A percentile compares a stretch with the other conserved stretches of the same genome.
Evolutionary conservation across 1,284 basidiomycete genomes (phyloP).

Genomic region (Gymnopus androsaceus): DNA sequence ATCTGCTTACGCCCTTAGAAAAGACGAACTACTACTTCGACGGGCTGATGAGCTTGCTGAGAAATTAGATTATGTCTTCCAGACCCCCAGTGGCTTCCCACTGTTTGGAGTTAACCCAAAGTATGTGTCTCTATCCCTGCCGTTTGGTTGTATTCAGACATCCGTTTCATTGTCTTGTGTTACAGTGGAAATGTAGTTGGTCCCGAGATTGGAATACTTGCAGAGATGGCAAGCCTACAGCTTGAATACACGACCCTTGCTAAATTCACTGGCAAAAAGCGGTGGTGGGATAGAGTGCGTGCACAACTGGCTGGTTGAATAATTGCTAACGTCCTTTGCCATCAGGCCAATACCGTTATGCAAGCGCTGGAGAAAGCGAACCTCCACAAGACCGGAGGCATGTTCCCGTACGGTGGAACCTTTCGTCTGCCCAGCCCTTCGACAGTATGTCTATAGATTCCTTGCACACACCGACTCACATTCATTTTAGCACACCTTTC

Average conservation of each 20-base stretch:
- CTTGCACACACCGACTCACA: not conserved
- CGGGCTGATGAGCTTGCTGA: conserved; percentile 56
- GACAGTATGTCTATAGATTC: conserved; percentile 35
- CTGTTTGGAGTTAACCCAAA: conserved; percentile 49
- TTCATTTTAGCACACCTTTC: conserved; percentile 47
- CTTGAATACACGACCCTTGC: conserved; percentile 62
- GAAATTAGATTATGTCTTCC: conserved; percentile 53
- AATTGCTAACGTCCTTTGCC: not conserved
- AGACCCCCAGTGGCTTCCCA: conserved; percentile 50
- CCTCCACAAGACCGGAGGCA: conserved; percentile 46
- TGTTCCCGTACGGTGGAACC: conserved; percentile 56
- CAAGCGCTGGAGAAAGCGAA: conserved; percentile 47
- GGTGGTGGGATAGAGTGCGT: conserved; percentile 48
- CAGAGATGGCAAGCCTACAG: conserved; percentile 59
- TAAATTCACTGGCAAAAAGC: conserved; percentile 51
- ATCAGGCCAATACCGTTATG: conserved; percentile 54
- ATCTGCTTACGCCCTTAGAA: conserved; percentile 78
- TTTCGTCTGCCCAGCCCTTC: conserved; percentile 40
- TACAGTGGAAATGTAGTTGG: conserved; percentile 36
- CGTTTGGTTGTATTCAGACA: too few species aligned
- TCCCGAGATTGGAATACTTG: conserved; percentile 42
- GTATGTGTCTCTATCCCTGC: conserved; percentile 32
- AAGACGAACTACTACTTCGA: conserved; percentile 42
- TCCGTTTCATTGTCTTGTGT: too few species aligned
- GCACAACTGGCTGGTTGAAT: too few species aligned